Percentiles rank a stretch among this genome's conserved stretches.
Conservation (phyloP, 2,329 filamentous ascomycete species). For the Septoria linicola region DNA sequence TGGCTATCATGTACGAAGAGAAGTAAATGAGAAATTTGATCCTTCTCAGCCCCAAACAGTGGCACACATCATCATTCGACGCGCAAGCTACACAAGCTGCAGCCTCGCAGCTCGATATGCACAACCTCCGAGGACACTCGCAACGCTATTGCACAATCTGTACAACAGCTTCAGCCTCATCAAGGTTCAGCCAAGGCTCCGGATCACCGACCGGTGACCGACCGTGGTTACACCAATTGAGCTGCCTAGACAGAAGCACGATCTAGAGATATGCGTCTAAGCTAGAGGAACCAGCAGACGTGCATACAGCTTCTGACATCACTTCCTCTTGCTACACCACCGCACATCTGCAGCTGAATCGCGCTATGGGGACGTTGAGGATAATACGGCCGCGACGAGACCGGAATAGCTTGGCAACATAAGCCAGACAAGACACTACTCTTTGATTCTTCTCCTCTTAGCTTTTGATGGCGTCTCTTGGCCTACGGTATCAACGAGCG, state of each 20-base stretch:
- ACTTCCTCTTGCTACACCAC: background rate
- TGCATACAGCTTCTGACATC: background rate
- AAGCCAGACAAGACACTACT: conserved; percentile 8
- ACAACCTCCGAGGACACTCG: background rate
- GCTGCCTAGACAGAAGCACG: background rate
- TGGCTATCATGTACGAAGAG: background rate
- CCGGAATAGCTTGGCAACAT: conserved; percentile 1
- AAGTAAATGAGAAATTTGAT: background rate
- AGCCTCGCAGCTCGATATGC: no score
- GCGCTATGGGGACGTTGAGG: background rate
- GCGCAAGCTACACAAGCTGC: background rate
- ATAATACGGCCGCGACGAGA: conserved; percentile 7
- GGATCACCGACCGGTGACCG: background rate
- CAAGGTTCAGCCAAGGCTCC: background rate
- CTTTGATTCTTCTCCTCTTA: background rate
- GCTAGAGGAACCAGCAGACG: background rate
- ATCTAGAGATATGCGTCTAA: background rate
- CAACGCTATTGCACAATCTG: background rate
- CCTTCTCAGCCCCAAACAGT: background rate
- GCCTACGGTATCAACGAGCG: background rate
- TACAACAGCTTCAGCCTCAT: background rate
- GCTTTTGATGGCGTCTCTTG: background rate
- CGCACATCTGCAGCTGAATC: background rate
- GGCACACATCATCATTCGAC: background rate
- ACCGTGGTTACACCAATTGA: background rate